These are phyloP conservation scores for Triticum aestivum DNA, from an alignment of 176 grass and related monocot species.

Conservation along the genomic window DNA sequence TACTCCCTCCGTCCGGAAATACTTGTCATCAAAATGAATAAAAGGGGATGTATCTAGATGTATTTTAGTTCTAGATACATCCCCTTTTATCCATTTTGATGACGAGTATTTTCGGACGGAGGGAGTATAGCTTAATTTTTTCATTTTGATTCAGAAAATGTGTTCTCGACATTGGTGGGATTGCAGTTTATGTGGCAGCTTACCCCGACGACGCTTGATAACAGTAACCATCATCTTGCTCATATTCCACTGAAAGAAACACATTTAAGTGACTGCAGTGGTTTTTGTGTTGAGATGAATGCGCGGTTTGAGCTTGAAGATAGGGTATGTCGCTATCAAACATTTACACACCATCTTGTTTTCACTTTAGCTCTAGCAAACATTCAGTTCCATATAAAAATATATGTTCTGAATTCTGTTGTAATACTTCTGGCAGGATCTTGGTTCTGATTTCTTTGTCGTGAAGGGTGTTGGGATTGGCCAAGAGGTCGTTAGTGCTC, in stretches of 20 bases:
- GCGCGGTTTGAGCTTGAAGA: constrained; percentile 87
- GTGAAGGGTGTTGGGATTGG: constrained; percentile 87
- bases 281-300: constrained; percentile 90
- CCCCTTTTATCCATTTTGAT: too few species aligned
- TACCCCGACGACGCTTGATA: constrained; percentile 52
- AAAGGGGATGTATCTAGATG: too few species aligned
- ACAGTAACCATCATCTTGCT: constrained; percentile 68
- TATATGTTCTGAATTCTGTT: constrained; percentile 30
- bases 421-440: constrained; percentile 44
- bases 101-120: too few species aligned
- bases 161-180: constrained; percentile 86
- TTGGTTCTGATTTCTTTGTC: constrained; percentile 91
- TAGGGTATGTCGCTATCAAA: constrained; percentile 45
- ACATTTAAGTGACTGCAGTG: constrained; percentile 86
- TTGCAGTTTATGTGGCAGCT: constrained; percentile 89
- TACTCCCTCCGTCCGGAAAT: background rate
- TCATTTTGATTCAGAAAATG: constrained; percentile 72
- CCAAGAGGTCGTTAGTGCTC: constrained; percentile 77
- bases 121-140: background rate
- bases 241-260: constrained; percentile 95
- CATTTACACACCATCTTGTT: constrained; percentile 7
- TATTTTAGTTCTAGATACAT: too few species aligned
- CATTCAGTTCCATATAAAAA: constrained; percentile 18
- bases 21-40: too few species aligned
- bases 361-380: constrained; percentile 10